Evolutionary conservation across 768 basidiomycete species (phyloP).

Genomic region (Pulveroboletus sp.): DNA sequence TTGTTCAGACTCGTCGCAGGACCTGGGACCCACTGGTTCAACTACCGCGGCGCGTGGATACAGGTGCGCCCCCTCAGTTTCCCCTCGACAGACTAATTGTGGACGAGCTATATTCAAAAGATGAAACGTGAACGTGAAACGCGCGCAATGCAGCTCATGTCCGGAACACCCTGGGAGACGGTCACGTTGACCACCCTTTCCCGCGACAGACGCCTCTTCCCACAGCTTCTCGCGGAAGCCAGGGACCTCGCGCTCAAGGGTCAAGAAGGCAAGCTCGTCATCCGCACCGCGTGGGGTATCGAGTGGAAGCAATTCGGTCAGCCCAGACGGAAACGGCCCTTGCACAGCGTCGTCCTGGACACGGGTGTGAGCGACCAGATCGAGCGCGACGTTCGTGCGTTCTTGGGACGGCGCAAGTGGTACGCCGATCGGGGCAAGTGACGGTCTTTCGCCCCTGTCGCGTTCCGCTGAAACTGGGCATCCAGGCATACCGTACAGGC

Average conservation of each 20-base stretch:
- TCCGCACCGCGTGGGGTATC: conserved; percentile 94
- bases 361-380: conserved; percentile 81
- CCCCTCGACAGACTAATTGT: neutral
- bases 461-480: conserved; percentile 5
- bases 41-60: conserved; percentile 91
- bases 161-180: conserved; percentile 96
- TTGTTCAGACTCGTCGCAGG: conserved; percentile 94
- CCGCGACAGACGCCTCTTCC: conserved; percentile 77
- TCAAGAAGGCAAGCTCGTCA: conserved; percentile 91
- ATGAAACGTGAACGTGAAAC: conserved; percentile 94
- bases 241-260: conserved; percentile 78
- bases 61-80: conserved; percentile 50
- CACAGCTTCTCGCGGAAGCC: conserved; percentile 81
- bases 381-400: conserved; percentile 75
- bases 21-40: conserved; percentile 90
- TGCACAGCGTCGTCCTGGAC: conserved; percentile 85
- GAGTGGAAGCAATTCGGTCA: conserved; percentile 97
- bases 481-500: conserved; percentile 91
- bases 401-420: conserved; percentile 83
- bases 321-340: conserved; percentile 79
- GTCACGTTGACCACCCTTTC: conserved; percentile 92
- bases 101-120: conserved; percentile 38
- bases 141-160: conserved; percentile 85
- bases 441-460: neutral
- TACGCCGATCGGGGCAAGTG: conserved; percentile 89